phyloP scores from a whole-genome alignment of 306 rosid genomes.

The Quercus agrifolia region DNA sequence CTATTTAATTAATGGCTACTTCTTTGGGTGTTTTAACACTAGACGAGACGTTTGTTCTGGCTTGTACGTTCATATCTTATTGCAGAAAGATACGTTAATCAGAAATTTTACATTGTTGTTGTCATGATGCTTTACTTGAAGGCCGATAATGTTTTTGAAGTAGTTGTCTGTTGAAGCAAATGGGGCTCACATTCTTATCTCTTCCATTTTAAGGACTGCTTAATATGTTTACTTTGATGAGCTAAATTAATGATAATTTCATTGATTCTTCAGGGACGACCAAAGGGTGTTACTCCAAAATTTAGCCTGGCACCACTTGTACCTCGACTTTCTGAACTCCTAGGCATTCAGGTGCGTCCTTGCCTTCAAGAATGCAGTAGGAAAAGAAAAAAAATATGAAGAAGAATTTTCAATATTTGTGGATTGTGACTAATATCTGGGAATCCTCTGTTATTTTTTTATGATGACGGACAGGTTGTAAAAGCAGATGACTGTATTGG shows the following conservation, averaged over 20 bases:
- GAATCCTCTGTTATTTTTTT: slow-evolving; percentile 16
- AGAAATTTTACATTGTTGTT: background rate
- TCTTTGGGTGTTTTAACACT: slow-evolving; percentile 1
- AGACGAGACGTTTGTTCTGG: background rate
- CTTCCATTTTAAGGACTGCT: background rate
- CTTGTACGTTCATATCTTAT: background rate
- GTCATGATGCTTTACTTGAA: background rate
- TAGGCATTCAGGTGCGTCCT: slow-evolving; percentile 70
- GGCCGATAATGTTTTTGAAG: background rate
- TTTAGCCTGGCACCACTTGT: slow-evolving; percentile 97
- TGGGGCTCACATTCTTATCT: background rate
- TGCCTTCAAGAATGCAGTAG: background rate
- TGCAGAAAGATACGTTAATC: background rate
- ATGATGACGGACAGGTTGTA: slow-evolving; percentile 55
- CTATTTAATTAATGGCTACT: background rate
- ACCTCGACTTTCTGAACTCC: slow-evolving; percentile 87
- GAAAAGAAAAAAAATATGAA: background rate
- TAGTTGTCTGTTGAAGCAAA: background rate
- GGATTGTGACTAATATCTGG: slow-evolving; percentile 7
- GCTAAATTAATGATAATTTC: slow-evolving; percentile 16
- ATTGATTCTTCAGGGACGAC: slow-evolving; percentile 79
- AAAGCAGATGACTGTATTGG: slow-evolving; percentile 95
- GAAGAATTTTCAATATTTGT: background rate
- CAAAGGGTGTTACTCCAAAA: slow-evolving; percentile 96
- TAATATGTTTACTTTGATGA: slow-evolving; percentile 16